Evolutionary conservation across 306 rosid species (phyloP).

Genomic region (Castanopsis chinensis): DNA sequence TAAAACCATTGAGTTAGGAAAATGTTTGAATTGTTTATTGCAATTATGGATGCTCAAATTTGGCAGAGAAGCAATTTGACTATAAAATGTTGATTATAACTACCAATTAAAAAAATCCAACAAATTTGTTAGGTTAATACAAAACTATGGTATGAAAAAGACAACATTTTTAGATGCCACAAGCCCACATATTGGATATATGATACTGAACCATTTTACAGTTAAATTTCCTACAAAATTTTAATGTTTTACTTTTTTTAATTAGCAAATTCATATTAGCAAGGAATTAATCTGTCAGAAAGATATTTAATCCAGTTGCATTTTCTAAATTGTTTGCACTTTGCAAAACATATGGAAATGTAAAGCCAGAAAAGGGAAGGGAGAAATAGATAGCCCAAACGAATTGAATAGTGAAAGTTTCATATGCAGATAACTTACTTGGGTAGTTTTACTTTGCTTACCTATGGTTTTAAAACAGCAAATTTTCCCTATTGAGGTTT

Average conservation of each 20-base stretch:
- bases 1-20: no score
- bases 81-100: neutral
- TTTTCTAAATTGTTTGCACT: neutral
- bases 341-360: neutral
- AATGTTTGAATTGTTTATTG: neutral
- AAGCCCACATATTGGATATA: no score
- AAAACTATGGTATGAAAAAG: no score
- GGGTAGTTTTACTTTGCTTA: no score
- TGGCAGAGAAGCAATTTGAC: neutral
- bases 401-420: neutral
- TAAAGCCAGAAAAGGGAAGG: neutral
- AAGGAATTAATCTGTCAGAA: neutral
- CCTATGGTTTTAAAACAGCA: no score
- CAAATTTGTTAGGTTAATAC: no score
- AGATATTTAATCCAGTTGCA: neutral
- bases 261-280: neutral
- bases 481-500: no score
- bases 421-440: neutral
- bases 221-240: neutral
- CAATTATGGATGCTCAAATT: neutral
- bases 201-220: no score
- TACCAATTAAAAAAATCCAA: no score
- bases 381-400: neutral
- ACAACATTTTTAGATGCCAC: no score
- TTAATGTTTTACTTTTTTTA: neutral